Evolutionary conservation across 164 flowering plant species (phyloP).

Genomic region (Berberis vulgaris): DNA sequence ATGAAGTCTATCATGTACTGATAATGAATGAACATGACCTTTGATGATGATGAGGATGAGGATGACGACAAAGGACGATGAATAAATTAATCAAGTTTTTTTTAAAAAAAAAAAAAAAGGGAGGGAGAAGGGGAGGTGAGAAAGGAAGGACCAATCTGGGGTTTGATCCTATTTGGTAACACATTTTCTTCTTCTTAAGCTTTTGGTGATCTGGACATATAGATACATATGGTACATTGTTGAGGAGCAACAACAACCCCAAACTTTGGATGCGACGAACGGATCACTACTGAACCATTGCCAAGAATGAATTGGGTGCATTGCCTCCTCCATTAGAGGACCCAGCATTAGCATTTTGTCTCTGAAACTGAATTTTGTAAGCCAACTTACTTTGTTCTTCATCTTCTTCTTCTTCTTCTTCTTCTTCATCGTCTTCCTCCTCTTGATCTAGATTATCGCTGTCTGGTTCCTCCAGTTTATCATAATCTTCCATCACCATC

Average conservation of each 20-base stretch:
- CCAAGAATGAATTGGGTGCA: conserved; percentile 28
- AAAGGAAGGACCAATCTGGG: background rate
- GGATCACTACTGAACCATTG: conserved; percentile 38
- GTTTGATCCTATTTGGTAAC: background rate
- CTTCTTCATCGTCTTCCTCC: conserved; percentile 26
- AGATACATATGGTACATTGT: conserved; percentile 36
- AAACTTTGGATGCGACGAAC: background rate
- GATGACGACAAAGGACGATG: background rate
- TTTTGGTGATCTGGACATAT: conserved; percentile 6
- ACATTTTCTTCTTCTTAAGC: background rate
- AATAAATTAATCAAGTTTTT: background rate
- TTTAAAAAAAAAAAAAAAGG: background rate
- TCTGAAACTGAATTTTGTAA: conserved; percentile 41
- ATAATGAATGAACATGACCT: conserved; percentile 9
- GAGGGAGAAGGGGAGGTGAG: background rate
- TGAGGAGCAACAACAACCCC: conserved; percentile 4
- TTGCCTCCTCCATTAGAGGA: conserved; percentile 31
- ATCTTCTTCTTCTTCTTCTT: conserved; percentile 28
- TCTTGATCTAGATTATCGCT: conserved; percentile 23
- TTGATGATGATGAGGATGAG: background rate
- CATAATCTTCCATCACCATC: conserved; percentile 13
- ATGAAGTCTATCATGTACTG: conserved; percentile 1
- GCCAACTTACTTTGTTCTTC: conserved; percentile 28
- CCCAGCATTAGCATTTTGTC: conserved; percentile 18
- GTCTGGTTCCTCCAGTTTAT: conserved; percentile 21